Evolutionary conservation across 768 basidiomycete species (phyloP), one percentile per base, ranked within the genome.

Genomic region (Psilocybe cyanescens): DNA sequence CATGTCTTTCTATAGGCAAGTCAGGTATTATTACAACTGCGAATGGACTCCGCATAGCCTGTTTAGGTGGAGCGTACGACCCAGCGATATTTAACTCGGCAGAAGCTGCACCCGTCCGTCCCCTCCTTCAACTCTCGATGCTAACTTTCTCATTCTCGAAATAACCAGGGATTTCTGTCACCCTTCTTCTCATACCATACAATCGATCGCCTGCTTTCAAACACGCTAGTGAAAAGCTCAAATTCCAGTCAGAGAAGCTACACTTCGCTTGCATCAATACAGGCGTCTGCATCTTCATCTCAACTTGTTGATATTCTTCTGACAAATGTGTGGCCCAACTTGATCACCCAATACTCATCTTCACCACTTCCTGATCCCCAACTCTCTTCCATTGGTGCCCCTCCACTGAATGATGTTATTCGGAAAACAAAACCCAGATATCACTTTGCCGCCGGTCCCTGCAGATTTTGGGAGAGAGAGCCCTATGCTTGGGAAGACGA

Each of bases 391-490:
- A 68, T 74, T 8, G 82, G 81, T 4, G 85, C 85, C 0, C 79
- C 81, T 1, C 84, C 89, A 14, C 75, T 92, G 4, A 86, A 90
- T 63, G 88, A 91, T 41, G 73, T 89, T 1, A 79, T 91, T 37
- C 78, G 80, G 28, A 83, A 81, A 60, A 85, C 83, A 28, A 90
- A 89, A 67, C 95, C 97, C 2, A 84, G 92, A 53, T 99, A 99
- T 76, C 88, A 96, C 68, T 93, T 99, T 70, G 85, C 90, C 19
- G 83, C 85, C 52, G 80, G 81, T 8, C 83, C 85, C 12, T 82
- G 91, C 0, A 83, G 82, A 56, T 99, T 97, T 72, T 99, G 96
- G 95, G 97, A 99, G 73, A 80, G 96, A 55, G 95, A 98, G 61
- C 96, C 97, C 1, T 97, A 89, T 71, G 72, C 84, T 3, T 98